Evolutionary conservation across 805 yeast genomes (phyloP).

Genomic region (Cyberlindnera suaveolens): DNA sequence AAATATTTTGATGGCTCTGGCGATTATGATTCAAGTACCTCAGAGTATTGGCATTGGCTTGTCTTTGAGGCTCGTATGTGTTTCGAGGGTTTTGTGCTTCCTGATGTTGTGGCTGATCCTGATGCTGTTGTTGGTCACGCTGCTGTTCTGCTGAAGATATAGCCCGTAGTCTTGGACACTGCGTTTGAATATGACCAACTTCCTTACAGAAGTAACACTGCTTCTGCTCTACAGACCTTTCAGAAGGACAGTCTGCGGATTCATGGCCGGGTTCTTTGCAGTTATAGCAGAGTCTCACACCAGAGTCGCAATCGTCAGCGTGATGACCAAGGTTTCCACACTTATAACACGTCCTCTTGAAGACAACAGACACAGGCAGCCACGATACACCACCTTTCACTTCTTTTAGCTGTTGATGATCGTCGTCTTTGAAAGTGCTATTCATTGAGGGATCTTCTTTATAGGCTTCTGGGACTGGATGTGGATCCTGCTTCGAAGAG

Average conservation of each 20-base stretch:
- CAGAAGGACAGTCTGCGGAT: conserved; percentile 21
- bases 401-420: too few relatives aligned
- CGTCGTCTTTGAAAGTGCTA: too few relatives aligned
- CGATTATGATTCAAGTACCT: neutral
- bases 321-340: conserved; percentile 28
- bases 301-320: conserved; percentile 23
- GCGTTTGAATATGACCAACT: conserved; percentile 26
- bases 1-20: conserved; percentile 1
- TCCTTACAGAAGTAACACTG: conserved; percentile 26
- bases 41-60: too few relatives aligned
- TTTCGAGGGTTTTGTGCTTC: neutral
- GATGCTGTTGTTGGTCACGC: neutral
- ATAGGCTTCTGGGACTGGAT: too few relatives aligned
- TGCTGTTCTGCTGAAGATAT: neutral
- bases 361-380: conserved; percentile 19
- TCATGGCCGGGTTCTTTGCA: conserved; percentile 28
- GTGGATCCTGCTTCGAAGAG: too few relatives aligned
- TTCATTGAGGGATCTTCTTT: too few relatives aligned
- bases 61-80: neutral
- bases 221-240: conserved; percentile 15
- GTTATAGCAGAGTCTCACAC: conserved; percentile 25
- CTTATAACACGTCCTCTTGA: conserved; percentile 25
- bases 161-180: conserved; percentile 16
- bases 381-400: neutral
- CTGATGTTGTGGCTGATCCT: neutral